Percentiles rank a stretch among this genome's conserved stretches.
Evolutionary conservation across 2,329 filamentous ascomycete species (phyloP).

Genomic region (Aureobasidium sp.): DNA sequence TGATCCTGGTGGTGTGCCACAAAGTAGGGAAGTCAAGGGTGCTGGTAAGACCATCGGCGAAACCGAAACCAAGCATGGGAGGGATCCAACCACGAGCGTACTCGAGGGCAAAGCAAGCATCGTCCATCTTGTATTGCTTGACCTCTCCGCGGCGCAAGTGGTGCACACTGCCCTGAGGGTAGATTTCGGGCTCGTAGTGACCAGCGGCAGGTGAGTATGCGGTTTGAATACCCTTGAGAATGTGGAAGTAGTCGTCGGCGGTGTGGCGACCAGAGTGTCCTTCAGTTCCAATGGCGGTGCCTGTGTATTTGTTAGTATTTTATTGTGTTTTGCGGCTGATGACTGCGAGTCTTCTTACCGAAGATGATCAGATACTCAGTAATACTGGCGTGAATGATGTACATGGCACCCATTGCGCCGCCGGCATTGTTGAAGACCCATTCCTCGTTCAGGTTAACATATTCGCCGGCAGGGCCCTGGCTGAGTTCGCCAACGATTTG

Average conservation of each 20-base stretch:
- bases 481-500: conserved; percentile 63
- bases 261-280: conserved; percentile 84
- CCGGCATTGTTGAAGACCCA: conserved; percentile 92
- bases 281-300: conserved; percentile 74
- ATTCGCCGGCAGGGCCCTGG: conserved; percentile 30
- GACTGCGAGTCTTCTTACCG: conserved; percentile 26
- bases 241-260: conserved; percentile 91
- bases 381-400: conserved; percentile 74
- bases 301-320: background rate
- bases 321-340: background rate
- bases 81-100: conserved; percentile 86
- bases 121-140: conserved; percentile 78
- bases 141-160: conserved; percentile 61
- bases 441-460: conserved; percentile 65
- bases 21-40: conserved; percentile 80
- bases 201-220: conserved; percentile 57
- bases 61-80: conserved; percentile 85
- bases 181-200: conserved; percentile 58
- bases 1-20: conserved; percentile 68
- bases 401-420: conserved; percentile 87
- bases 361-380: conserved; percentile 90
- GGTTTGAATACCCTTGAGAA: conserved; percentile 67
- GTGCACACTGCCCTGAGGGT: conserved; percentile 60
- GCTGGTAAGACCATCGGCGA: conserved; percentile 68
- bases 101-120: conserved; percentile 70